phyloP scores from a whole-genome alignment of 352 stramenopile genomes.

The Phytophthora fragariae region DNA sequence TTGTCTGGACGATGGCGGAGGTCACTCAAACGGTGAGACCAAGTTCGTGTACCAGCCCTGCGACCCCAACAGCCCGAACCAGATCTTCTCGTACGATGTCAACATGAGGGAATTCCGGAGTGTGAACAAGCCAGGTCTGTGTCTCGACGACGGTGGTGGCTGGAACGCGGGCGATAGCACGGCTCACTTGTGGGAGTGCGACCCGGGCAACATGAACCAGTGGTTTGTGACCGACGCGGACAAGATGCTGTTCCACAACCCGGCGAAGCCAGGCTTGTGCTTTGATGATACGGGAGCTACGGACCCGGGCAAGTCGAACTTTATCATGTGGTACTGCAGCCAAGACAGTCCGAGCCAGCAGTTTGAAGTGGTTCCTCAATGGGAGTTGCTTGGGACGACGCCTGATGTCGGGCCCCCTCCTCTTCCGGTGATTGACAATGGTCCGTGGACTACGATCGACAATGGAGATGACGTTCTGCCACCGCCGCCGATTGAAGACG shows the following conservation, averaged over 20 bases:
- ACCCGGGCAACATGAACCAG: conserved; percentile 37
- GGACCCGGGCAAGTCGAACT: neutral
- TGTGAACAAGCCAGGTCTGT: conserved; percentile 32
- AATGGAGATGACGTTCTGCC: neutral
- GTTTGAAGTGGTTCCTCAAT: conserved; percentile 26
- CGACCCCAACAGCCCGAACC: conserved; percentile 25
- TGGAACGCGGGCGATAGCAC: conserved; percentile 3
- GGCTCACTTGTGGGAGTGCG: conserved; percentile 29
- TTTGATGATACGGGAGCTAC: conserved; percentile 28
- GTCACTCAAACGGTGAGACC: conserved; percentile 5
- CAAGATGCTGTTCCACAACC: conserved; percentile 29
- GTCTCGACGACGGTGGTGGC: conserved; percentile 39
- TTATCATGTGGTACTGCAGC: conserved; percentile 24
- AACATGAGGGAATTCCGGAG: conserved; percentile 32
- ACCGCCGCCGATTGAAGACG: conserved; percentile 3
- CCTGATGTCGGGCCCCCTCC: conserved; percentile 2
- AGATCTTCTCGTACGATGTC: conserved; percentile 42
- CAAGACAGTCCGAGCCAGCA: conserved; percentile 26
- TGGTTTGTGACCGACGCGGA: conserved; percentile 31
- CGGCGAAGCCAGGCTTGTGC: conserved; percentile 35
- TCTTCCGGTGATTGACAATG: conserved; percentile 2
- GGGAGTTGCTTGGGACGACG: neutral
- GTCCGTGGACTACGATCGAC: conserved; percentile 5
- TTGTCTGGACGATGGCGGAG: conserved; percentile 36
- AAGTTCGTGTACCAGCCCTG: conserved; percentile 27